These are phyloP conservation scores for Ophiocordyceps camponoti-rufipedis DNA, from an alignment of 2,329 filamentous ascomycete species.

Conservation along the genomic window DNA sequence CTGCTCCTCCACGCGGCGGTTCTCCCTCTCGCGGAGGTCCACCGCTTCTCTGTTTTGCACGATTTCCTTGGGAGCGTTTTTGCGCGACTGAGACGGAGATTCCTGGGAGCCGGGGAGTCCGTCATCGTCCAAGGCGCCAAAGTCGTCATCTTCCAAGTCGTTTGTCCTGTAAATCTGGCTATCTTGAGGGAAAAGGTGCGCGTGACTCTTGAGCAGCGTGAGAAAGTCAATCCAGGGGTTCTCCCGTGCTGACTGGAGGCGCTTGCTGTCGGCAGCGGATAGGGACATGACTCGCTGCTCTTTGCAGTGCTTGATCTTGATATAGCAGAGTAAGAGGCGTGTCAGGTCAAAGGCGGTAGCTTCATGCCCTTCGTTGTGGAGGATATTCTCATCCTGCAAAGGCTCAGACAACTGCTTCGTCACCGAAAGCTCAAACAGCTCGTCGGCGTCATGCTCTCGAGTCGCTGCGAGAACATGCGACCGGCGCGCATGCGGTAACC, in stretches of 20 bases:
- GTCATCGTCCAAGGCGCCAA: conserved; percentile 5
- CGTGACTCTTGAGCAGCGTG: conserved; percentile 9
- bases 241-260: conserved; percentile 2
- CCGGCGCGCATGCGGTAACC: conserved; percentile 11
- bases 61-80: conserved; percentile 11
- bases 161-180: conserved; percentile 14
- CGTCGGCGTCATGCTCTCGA: conserved; percentile 5
- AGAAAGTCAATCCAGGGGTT: conserved; percentile 8
- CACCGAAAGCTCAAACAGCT: conserved; percentile 2
- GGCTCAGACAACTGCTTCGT: conserved; percentile 4
- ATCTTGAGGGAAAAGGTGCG: conserved; percentile 12
- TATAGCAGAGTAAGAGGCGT: conserved; percentile 13
- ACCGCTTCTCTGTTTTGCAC: conserved; percentile 21
- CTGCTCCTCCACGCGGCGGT: conserved; percentile 32
- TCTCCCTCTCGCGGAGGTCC: conserved; percentile 35
- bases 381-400: conserved; percentile 1
- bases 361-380: conserved; percentile 3
- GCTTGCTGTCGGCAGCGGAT: conserved; percentile 5
- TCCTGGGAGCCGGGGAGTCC: neutral
- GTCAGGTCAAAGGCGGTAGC: conserved; percentile 12
- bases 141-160: conserved; percentile 5
- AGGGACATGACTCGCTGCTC: conserved; percentile 7
- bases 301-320: conserved; percentile 7
- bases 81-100: conserved; percentile 6
- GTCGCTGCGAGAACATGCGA: conserved; percentile 8